These are phyloP conservation scores for Russula brevipes DNA, from an alignment of 768 basidiomycete genomes.

Conservation along the genomic window DNA sequence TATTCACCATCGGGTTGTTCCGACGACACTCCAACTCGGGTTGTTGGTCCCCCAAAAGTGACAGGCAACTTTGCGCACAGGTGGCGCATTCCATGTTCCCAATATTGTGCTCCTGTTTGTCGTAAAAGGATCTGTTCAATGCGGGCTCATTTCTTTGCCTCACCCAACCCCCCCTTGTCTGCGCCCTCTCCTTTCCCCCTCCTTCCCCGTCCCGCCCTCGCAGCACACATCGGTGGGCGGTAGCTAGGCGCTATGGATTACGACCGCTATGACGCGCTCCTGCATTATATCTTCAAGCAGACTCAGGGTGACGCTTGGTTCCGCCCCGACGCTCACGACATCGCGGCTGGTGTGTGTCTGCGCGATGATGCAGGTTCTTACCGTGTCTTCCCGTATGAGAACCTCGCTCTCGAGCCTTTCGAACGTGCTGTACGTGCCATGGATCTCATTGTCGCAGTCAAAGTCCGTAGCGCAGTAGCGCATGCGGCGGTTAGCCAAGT, in stretches of 20 bases:
- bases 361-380: slow-evolving; percentile 45
- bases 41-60: neutral
- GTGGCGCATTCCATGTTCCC: neutral
- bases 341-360: slow-evolving; percentile 45
- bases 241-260: slow-evolving; percentile 32
- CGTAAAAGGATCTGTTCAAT: slow-evolving; percentile 18
- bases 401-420: slow-evolving; percentile 49
- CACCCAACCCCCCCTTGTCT: neutral
- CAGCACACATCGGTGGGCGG: neutral
- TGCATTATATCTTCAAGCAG: slow-evolving; percentile 43
- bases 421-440: slow-evolving; percentile 48
- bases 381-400: slow-evolving; percentile 53
- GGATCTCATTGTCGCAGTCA: slow-evolving; percentile 53
- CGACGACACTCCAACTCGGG: neutral
- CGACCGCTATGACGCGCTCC: slow-evolving; percentile 41
- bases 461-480: slow-evolving; percentile 45
- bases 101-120: neutral
- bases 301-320: slow-evolving; percentile 52
- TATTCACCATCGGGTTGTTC: neutral
- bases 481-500: slow-evolving; percentile 49
- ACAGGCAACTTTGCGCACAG: neutral
- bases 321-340: slow-evolving; percentile 45
- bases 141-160: neutral
- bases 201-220: neutral
- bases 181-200: neutral